Conservation (phyloP, 441 rosid genomes). For the Croton laevigatus region DNA sequence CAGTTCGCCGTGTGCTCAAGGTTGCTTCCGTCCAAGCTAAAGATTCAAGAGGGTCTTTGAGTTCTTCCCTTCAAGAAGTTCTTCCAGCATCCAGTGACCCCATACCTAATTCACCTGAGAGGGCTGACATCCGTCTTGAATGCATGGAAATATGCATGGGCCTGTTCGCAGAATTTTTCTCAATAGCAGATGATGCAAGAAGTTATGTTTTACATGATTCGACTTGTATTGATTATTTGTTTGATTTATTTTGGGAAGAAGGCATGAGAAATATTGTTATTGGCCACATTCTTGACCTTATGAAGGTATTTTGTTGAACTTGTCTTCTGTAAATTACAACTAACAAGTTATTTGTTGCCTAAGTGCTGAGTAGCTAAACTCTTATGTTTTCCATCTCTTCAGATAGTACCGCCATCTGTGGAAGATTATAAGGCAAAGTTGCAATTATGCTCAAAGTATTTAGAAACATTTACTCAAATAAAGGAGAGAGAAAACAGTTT, state of each 20-base stretch:
- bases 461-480: constrained; percentile 89
- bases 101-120: constrained; percentile 37
- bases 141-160: constrained; percentile 67
- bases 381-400: constrained; percentile 27
- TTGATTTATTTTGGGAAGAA: constrained; percentile 96
- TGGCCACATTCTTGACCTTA: constrained; percentile 66
- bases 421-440: constrained; percentile 76
- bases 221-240: constrained; percentile 71
- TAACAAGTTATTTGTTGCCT: constrained; percentile 15
- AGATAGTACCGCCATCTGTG: constrained; percentile 54
- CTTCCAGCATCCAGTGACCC: constrained; percentile 29
- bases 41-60: constrained; percentile 49
- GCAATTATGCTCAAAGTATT: constrained; percentile 85
- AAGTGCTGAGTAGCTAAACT: constrained; percentile 22
- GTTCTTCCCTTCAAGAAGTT: constrained; percentile 30
- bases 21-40: constrained; percentile 76
- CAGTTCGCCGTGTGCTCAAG: constrained; percentile 74
- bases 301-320: constrained; percentile 63
- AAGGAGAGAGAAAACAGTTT: constrained; percentile 79
- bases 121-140: constrained; percentile 47
- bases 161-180: constrained; percentile 64
- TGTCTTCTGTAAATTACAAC: constrained; percentile 13
- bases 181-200: constrained; percentile 60
- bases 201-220: constrained; percentile 57
- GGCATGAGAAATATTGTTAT: constrained; percentile 63